These are phyloP conservation scores for Diaporthe helianthi DNA, from an alignment of 2,329 filamentous ascomycete species.

Conservation along the genomic window DNA sequence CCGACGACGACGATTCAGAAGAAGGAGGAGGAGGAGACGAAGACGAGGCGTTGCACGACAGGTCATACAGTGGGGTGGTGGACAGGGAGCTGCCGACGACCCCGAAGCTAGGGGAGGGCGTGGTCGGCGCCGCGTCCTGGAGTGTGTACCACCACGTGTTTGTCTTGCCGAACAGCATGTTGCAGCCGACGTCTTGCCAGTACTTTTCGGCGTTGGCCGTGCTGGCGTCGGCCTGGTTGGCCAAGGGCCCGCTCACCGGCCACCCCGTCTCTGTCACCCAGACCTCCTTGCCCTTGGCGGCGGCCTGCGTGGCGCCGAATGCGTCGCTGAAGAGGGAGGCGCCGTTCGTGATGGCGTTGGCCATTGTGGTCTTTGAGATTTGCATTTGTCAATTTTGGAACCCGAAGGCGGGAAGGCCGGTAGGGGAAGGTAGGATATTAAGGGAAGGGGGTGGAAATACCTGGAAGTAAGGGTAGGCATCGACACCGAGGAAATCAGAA, in stretches of 20 bases:
- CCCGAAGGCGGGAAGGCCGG: neutral
- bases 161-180: conserved; percentile 61
- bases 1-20: neutral
- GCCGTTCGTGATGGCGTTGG: conserved; percentile 70
- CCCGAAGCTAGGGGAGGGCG: conserved; percentile 74
- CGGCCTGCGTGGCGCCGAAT: conserved; percentile 64
- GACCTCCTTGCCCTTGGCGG: conserved; percentile 44
- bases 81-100: conserved; percentile 64
- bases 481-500: conserved; percentile 81
- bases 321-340: conserved; percentile 73
- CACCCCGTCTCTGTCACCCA: conserved; percentile 36
- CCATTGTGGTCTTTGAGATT: conserved; percentile 66
- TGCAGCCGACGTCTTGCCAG: conserved; percentile 83
- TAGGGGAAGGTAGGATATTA: too few relatives aligned
- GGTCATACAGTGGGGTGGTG: conserved; percentile 66
- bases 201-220: conserved; percentile 73
- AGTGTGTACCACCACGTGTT: conserved; percentile 82
- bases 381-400: conserved; percentile 38
- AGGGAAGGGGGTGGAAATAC: too few relatives aligned
- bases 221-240: conserved; percentile 30
- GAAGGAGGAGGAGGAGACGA: conserved; percentile 34
- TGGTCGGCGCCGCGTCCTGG: conserved; percentile 68
- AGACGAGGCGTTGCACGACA: conserved; percentile 60
- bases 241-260: conserved; percentile 28
- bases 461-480: conserved; percentile 82